Percentiles rank a stretch among this genome's conserved stretches.
phyloP scores from a whole-genome alignment of 1,284 basidiomycete genomes.

The Sanghuangporus baumii region DNA sequence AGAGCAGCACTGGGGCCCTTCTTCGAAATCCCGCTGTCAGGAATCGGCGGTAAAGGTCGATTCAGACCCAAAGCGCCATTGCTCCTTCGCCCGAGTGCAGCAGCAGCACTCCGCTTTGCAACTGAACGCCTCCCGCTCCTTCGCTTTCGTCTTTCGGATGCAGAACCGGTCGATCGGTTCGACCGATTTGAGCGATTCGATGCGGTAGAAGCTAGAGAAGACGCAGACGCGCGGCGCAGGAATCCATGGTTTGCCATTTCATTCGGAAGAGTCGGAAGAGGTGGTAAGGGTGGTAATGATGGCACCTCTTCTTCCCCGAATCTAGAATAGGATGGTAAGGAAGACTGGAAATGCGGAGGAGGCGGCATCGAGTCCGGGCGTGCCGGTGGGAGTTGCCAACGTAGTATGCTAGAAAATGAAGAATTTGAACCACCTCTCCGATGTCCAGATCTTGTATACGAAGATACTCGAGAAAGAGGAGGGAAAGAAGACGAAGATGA shows the following conservation, averaged over 20 bases:
- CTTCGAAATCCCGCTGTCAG: background rate
- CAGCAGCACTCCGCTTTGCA: conserved; percentile 5
- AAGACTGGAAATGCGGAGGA: conserved; percentile 4
- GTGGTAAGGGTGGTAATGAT: background rate
- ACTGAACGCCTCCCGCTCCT: background rate
- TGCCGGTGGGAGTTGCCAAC: conserved; percentile 9
- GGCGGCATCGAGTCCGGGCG: conserved; percentile 16
- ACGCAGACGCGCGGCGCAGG: conserved; percentile 14
- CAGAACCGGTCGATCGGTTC: conserved; percentile 1
- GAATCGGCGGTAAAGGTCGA: background rate
- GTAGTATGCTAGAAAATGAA: conserved; percentile 1
- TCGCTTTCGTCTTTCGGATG: background rate
- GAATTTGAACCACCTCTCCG: conserved; percentile 2
- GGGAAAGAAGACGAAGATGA: background rate
- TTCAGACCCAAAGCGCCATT: background rate
- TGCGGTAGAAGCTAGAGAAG: conserved; percentile 12
- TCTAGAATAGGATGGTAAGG: background rate
- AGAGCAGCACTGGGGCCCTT: conserved; percentile 7
- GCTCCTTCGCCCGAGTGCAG: background rate
- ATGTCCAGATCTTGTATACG: conserved; percentile 3
- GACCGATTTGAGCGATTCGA: conserved; percentile 9
- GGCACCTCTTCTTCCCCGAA: background rate
- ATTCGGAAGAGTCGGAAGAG: background rate
- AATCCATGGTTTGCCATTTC: background rate
- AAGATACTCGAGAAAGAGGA: background rate